Evolutionary conservation across 768 basidiomycete species (phyloP).

Genomic region (Symmetrospora coprosmae): DNA sequence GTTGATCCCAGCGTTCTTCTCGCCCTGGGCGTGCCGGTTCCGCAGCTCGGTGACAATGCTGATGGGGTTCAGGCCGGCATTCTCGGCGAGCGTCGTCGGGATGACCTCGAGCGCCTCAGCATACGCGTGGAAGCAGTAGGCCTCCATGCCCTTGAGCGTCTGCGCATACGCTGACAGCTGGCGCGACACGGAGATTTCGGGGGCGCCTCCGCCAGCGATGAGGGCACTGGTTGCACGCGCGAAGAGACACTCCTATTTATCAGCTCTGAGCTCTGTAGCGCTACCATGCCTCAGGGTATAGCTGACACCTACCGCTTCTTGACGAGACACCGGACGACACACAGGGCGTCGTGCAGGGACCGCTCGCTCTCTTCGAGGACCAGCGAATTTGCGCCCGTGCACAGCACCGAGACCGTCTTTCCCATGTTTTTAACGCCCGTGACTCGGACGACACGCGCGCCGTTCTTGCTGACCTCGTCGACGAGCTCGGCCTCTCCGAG

Average conservation of each 20-base stretch:
- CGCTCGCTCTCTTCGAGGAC: conserved; percentile 95
- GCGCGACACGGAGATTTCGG: conserved; percentile 92
- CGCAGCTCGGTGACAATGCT: conserved; percentile 94
- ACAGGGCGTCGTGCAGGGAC: conserved; percentile 95
- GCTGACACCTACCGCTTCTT: conserved; percentile 67
- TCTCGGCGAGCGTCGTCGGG: conserved; percentile 92
- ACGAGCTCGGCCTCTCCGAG: conserved; percentile 90
- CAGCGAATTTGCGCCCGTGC: conserved; percentile 79
- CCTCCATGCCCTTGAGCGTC: conserved; percentile 91
- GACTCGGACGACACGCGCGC: conserved; percentile 81
- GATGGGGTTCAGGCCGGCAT: conserved; percentile 94
- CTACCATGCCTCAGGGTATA: too few relatives aligned
- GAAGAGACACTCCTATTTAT: too few relatives aligned
- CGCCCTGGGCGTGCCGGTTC: conserved; percentile 90
- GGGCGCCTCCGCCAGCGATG: conserved; percentile 91
- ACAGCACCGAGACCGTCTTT: conserved; percentile 85
- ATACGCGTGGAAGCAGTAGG: conserved; percentile 97
- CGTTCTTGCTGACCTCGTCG: conserved; percentile 68
- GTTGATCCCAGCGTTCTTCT: conserved; percentile 87
- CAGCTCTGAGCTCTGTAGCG: too few relatives aligned
- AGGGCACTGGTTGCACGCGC: conserved; percentile 49
- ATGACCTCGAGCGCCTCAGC: conserved; percentile 96
- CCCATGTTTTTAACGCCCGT: conserved; percentile 90
- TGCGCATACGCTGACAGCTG: conserved; percentile 79
- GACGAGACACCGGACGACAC: conserved; percentile 92